A percentile compares a stretch with the other conserved stretches of the same genome.
phyloP scores from a whole-genome alignment of 495 filamentous ascomycete genomes.

The Xylaria longipes region DNA sequence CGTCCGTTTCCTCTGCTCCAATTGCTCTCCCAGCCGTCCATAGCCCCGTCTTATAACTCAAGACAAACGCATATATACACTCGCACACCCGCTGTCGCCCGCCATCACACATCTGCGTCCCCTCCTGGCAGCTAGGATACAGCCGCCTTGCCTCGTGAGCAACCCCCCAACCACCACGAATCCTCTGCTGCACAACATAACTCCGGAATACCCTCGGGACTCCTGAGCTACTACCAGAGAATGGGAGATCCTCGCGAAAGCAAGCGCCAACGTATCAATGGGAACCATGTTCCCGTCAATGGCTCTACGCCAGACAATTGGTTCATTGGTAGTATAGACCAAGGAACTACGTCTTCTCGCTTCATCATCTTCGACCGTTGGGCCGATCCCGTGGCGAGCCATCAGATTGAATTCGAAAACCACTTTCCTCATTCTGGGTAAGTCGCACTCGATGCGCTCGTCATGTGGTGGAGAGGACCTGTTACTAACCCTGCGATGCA shows the following conservation, averaged over 20 bases:
- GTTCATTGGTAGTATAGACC: slow-evolving; percentile 75
- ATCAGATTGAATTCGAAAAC: slow-evolving; percentile 92
- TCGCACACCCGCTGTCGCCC: slow-evolving; percentile 29
- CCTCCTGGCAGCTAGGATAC: slow-evolving; percentile 38
- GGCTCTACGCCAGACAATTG: slow-evolving; percentile 30
- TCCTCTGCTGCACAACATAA: neutral
- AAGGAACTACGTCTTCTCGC: slow-evolving; percentile 90
- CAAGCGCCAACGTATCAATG: slow-evolving; percentile 28
- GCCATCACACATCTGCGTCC: slow-evolving; percentile 27
- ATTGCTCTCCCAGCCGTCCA: slow-evolving; percentile 1
- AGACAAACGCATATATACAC: slow-evolving; percentile 26
- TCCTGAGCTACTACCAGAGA: slow-evolving; percentile 19
- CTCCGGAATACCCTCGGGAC: slow-evolving; percentile 2
- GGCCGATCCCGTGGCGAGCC: slow-evolving; percentile 80
- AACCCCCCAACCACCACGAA: neutral
- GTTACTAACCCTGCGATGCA: slow-evolving; percentile 41
- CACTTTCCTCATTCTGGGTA: slow-evolving; percentile 90
- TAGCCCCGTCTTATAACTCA: slow-evolving; percentile 20
- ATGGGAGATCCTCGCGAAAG: slow-evolving; percentile 29
- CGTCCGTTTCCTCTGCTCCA: neutral
- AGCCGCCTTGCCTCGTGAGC: slow-evolving; percentile 34
- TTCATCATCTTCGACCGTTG: slow-evolving; percentile 89
- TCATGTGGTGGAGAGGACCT: slow-evolving; percentile 26
- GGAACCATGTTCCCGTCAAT: slow-evolving; percentile 18
- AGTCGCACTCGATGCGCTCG: slow-evolving; percentile 25